Base-by-base conservation (phyloP, 148 eudicot genomes). In the Cornus kousa region DNA sequence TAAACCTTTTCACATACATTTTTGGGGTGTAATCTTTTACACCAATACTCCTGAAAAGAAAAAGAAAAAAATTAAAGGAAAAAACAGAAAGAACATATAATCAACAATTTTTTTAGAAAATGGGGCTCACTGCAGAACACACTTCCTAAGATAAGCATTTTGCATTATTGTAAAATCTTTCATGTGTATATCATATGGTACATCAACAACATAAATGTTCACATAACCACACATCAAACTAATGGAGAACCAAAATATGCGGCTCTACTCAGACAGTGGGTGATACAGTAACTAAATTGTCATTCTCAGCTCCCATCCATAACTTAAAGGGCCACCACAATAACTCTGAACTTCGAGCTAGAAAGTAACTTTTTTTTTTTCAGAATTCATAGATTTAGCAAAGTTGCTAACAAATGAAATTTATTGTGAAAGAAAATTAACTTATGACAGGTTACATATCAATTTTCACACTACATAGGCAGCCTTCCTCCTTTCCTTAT, bases 1-100 rank as follows among this genome's bases (percentile, higher is more conserved):
- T 89, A 96, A 53, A 96, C 99, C 80, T 96, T 96, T 78, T 96
- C 99, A 71, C 99, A 96, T 67, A 96, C 99, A 83, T 96, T 89
- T 86, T 96, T 96, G 65, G 99, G 99, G 82, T 96, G 99, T 88
- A 89, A 80, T 82, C 92, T 92, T 90, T 96, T 96, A 86, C 99
- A 96, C 99, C 99, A 96, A 81, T 94, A 96, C 85, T 96, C 99
- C 99, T 96, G 87, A 74, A 72, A 66, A 77, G 43, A 79, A 77
- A 71, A 71, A 76, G 33, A 40, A 64, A 48, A 43, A 3, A 35
- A 35, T 35, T 2, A 35, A 35, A 35, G 48, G 0, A 9, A 77
- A 43, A 79, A 77, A 71, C 74, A 78, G 37, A 40, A 64, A 48
- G 68, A 19, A 64, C 0, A 74, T 24, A 50, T 70, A 67, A 76